Evolutionary conservation across 2,329 filamentous ascomycete genomes (phyloP), one percentile per base, ranked within the genome.

Genomic region (Phoma sp.): DNA sequence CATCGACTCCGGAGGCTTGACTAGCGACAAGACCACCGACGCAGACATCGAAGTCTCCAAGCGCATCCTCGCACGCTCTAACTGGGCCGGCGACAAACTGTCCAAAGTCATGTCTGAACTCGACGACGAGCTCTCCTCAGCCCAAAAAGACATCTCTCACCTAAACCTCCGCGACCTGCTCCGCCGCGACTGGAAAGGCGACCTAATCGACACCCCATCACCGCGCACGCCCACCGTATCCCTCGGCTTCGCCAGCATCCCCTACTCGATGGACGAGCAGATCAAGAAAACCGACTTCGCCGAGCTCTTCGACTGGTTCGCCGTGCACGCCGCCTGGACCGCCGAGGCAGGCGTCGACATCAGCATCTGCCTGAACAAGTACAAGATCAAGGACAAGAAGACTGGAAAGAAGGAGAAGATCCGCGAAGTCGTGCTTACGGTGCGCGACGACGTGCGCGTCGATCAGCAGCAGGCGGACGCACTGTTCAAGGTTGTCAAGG

Each of bases 281-380:
- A 79, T 80, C 49, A 58, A 69, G 9, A 78, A 77, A 61, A 81
- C 78, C 0, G 78, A 80, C 25, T 81, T 79, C 52, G 68, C 73
- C 40, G 78, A 78, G 58, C 73, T 81, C 5, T 81, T 81, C 43
- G 74, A 81, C 61, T 81, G 78, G 78, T 81, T 81, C 52, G 78
- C 78, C 3, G 69, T 80, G 25, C 77, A 81, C 45, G 78, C 79
- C 10, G 79, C 79, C 1, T 81, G 78, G 78, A 81, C 79, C 0
- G 78, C 79, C 5, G 72, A 78, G 54, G 68, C 75, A 9, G 75
- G 77, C 29, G 74, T 76, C 12, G 79, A 81, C 58, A 77, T 81
- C 61, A 74, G 70, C 58, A 71, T 81, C 32, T 73, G 73, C 5
- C 62, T 81, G 29, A 81, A 77, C 71, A 80, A 80, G 59, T 79